Conservation (phyloP, 257 asterid genomes). For the Leonotis leonurus region DNA sequence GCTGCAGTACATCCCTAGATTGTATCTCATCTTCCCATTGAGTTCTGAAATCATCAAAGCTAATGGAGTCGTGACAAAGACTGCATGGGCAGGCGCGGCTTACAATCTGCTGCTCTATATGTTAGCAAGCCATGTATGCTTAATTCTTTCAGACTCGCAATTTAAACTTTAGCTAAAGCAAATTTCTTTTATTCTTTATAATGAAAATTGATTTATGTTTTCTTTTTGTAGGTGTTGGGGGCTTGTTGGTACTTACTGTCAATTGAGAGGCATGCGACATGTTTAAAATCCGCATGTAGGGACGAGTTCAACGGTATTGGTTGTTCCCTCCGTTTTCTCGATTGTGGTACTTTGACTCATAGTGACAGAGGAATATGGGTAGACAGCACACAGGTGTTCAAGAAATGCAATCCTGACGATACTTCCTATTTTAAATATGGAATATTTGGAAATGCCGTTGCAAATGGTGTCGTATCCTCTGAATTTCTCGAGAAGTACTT, state of each 20-base stretch:
- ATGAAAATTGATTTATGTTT: not conserved
- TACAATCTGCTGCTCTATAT: constrained; percentile 70
- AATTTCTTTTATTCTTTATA: not conserved
- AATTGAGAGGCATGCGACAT: constrained; percentile 63
- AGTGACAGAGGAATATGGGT: constrained; percentile 47
- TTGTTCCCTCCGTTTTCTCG: constrained; percentile 57
- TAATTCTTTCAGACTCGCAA: not conserved
- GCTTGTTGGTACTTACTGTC: constrained; percentile 81
- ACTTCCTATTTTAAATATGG: constrained; percentile 56
- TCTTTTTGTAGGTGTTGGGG: constrained; percentile 52
- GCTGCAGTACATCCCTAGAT: constrained; percentile 63
- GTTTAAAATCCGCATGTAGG: constrained; percentile 69
- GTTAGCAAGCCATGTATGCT: constrained; percentile 82
- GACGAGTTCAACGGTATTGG: constrained; percentile 29
- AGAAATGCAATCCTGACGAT: constrained; percentile 49
- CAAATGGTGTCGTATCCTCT: constrained; percentile 60
- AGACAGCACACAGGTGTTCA: constrained; percentile 46
- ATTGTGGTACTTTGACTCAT: constrained; percentile 49
- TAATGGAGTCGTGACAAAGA: constrained; percentile 79
- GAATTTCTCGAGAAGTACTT: constrained; percentile 64
- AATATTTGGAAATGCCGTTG: constrained; percentile 57
- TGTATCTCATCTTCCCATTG: constrained; percentile 74
- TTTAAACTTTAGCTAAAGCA: not conserved
- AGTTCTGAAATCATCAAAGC: constrained; percentile 80
- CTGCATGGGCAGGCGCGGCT: constrained; percentile 94